Evolutionary conservation across 73 alveolate genomes (phyloP).

Genomic region (Durusdinium trenchii): DNA sequence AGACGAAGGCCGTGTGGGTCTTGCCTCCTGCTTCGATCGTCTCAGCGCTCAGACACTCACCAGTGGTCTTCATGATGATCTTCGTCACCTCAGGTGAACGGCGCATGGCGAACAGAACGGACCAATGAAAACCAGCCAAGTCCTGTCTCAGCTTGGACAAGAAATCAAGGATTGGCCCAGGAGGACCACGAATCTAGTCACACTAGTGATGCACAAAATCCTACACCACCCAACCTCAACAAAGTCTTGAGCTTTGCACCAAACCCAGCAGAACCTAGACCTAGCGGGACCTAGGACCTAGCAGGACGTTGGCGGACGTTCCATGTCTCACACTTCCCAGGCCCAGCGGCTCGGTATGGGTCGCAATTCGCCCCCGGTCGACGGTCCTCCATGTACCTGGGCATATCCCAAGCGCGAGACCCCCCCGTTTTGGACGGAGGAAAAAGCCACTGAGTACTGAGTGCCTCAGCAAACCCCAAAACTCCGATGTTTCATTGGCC

Average conservation of each 20-base stretch:
- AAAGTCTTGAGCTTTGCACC: background rate
- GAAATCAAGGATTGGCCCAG: no score
- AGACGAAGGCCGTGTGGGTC: slow-evolving; percentile 86
- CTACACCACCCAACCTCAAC: no score
- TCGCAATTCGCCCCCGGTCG: slow-evolving; percentile 99
- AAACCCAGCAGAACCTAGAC: background rate
- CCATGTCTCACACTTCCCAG: background rate
- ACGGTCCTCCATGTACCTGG: slow-evolving; percentile 98
- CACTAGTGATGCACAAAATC: no score
- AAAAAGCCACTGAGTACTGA: background rate
- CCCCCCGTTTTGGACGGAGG: background rate
- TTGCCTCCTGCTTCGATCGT: slow-evolving; percentile 49
- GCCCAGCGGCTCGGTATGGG: slow-evolving; percentile 96
- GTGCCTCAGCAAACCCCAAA: no score
- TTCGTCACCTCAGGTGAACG: slow-evolving; percentile 12
- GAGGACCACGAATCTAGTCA: no score
- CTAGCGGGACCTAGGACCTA: background rate
- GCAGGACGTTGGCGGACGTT: background rate
- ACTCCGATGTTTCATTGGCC: no score
- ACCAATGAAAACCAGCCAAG: no score
- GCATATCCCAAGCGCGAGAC: background rate
- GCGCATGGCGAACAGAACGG: no score
- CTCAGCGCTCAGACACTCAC: slow-evolving; percentile 74
- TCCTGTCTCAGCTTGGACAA: no score
- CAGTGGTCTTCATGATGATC: slow-evolving; percentile 87